Evolutionary conservation across 2,329 filamentous ascomycete genomes (phyloP).

Genomic region (Whalleya microplaca): DNA sequence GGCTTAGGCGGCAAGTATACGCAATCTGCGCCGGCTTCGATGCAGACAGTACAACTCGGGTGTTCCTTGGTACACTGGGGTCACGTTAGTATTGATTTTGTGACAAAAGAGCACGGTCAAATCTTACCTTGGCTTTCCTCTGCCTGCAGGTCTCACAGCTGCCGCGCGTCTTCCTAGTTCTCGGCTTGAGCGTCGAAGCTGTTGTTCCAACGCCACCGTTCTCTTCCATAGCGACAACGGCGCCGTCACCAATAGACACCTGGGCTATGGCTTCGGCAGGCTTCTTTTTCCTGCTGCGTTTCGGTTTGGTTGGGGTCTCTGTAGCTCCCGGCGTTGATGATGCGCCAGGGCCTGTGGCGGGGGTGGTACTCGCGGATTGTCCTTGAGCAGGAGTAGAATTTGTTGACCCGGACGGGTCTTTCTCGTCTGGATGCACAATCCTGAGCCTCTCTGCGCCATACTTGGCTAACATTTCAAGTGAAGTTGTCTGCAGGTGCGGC

Average conservation of each 20-base stretch:
- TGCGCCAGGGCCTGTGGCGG: constrained; percentile 11
- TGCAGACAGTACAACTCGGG: constrained; percentile 38
- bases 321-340: constrained; percentile 18
- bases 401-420: constrained; percentile 31
- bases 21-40: constrained; percentile 30
- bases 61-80: constrained; percentile 40
- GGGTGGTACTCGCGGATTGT: constrained; percentile 17
- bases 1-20: constrained; percentile 36
- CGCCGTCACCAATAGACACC: constrained; percentile 31
- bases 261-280: constrained; percentile 17
- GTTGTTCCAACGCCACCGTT: constrained; percentile 34
- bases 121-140: constrained; percentile 34
- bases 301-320: constrained; percentile 34
- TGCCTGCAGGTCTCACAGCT: constrained; percentile 39
- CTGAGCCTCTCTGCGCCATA: constrained; percentile 61
- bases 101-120: not conserved
- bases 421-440: constrained; percentile 58
- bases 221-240: constrained; percentile 30
- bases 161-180: constrained; percentile 37
- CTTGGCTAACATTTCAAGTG: constrained; percentile 58
- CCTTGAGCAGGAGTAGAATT: constrained; percentile 29
- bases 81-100: constrained; percentile 3
- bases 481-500: constrained; percentile 57
- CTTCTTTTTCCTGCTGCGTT: constrained; percentile 33
- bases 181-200: constrained; percentile 29